Evolutionary conservation across 768 basidiomycete genomes (phyloP).

Genomic region (Psilocybe sp.): DNA sequence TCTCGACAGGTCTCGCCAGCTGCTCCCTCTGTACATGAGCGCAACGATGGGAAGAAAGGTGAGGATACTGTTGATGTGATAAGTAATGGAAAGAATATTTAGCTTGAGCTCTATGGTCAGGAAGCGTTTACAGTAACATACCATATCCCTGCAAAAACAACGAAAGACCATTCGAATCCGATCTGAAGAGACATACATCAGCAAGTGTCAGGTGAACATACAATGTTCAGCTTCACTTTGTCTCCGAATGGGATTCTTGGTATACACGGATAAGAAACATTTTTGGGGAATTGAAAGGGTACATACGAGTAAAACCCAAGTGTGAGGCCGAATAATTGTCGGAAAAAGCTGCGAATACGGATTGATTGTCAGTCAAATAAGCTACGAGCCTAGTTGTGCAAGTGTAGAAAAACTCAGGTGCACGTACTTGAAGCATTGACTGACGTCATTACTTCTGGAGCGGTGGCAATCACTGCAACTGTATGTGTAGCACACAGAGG

Average conservation of each 20-base stretch:
- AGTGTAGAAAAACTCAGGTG: neutral
- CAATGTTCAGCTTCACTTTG: conserved; percentile 16
- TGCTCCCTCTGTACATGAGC: conserved; percentile 31
- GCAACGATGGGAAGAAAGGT: conserved; percentile 31
- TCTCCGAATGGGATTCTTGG: conserved; percentile 34
- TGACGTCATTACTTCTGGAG: conserved; percentile 33
- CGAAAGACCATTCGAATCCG: conserved; percentile 36
- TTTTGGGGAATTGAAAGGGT: neutral
- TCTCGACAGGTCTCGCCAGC: conserved; percentile 28
- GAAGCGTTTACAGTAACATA: conserved; percentile 9
- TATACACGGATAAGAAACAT: neutral
- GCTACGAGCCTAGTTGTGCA: neutral
- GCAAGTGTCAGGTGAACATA: neutral
- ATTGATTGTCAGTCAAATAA: neutral
- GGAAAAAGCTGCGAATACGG: conserved; percentile 26
- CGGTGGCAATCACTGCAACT: conserved; percentile 38
- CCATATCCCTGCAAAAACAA: conserved; percentile 34
- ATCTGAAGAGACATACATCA: conserved; percentile 19
- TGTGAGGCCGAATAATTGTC: conserved; percentile 34
- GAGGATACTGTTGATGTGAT: conserved; percentile 20
- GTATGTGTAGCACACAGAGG: conserved; percentile 36
- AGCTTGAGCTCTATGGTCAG: neutral
- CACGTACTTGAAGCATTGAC: conserved; percentile 35
- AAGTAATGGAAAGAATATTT: neutral
- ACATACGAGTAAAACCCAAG: conserved; percentile 37